phyloP scores from a whole-genome alignment of 2,329 filamentous ascomycete genomes.

The Ophiosphaerella narmari region DNA sequence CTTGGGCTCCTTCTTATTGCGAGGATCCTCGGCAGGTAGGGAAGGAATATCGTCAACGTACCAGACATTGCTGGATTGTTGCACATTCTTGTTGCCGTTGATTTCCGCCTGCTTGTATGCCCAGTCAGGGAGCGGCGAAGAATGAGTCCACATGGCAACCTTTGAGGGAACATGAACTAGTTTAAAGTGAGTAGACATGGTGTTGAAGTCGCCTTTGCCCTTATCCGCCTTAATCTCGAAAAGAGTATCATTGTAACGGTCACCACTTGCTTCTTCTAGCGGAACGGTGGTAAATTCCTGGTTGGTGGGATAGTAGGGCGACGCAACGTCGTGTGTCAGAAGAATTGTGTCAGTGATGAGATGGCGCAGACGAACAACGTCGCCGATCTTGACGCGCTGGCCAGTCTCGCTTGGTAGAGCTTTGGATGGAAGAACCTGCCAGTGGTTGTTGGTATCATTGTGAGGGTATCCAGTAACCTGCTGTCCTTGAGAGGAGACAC shows the following conservation, averaged over 20 bases:
- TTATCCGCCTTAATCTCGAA: constrained; percentile 96
- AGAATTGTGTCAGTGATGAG: constrained; percentile 83
- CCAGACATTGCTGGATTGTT: constrained; percentile 92
- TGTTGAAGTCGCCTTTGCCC: constrained; percentile 80
- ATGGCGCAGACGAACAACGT: constrained; percentile 85
- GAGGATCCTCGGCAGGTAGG: constrained; percentile 70
- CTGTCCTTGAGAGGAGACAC: constrained; percentile 94
- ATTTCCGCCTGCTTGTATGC: constrained; percentile 97
- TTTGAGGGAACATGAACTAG: constrained; percentile 92
- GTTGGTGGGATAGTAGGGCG: constrained; percentile 94
- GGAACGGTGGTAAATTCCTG: constrained; percentile 93
- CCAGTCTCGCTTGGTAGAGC: constrained; percentile 57
- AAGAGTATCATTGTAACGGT: constrained; percentile 83
- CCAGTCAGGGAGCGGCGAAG: constrained; percentile 94
- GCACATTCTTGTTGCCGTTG: constrained; percentile 97
- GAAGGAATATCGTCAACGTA: constrained; percentile 89
- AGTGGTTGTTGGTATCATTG: constrained; percentile 98
- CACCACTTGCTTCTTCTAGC: constrained; percentile 71
- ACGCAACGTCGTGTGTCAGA: constrained; percentile 94
- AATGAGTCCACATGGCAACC: constrained; percentile 99
- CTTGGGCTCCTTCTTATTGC: constrained; percentile 74
- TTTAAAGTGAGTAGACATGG: constrained; percentile 91
- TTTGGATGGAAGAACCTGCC: constrained; percentile 81
- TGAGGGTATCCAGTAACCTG: constrained; percentile 98
- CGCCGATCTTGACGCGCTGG: constrained; percentile 77